Conservation (phyloP, 257 asterid species). For the Solanum tarijense region DNA sequence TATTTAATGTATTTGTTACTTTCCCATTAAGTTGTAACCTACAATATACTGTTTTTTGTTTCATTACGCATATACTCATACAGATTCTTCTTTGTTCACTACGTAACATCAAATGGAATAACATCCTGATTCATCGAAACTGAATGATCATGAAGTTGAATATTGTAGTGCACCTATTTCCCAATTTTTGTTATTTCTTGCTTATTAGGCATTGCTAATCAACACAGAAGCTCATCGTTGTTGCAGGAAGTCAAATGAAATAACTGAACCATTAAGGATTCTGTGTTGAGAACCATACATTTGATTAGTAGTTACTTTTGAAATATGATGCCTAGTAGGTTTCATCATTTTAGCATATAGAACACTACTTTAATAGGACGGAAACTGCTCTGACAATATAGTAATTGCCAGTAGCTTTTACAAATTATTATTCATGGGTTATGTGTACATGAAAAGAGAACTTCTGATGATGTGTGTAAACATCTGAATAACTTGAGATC, state of each 20-base stretch:
- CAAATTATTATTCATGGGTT: neutral
- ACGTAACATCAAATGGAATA: neutral
- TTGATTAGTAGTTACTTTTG: neutral
- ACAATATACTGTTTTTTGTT: neutral
- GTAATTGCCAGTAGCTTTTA: neutral
- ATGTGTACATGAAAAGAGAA: neutral
- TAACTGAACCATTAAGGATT: neutral
- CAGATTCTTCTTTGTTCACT: neutral
- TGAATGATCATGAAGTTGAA: neutral
- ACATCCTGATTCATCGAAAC: neutral
- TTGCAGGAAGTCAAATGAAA: slow-evolving; percentile 1
- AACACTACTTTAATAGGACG: neutral
- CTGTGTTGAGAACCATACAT: neutral
- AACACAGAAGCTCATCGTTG: neutral
- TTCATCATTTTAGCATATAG: neutral
- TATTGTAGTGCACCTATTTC: neutral
- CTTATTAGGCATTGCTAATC: neutral
- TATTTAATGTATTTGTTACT: neutral
- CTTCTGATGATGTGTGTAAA: neutral
- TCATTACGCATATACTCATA: neutral
- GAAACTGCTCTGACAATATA: neutral
- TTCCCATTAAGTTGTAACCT: neutral
- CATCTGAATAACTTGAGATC: neutral
- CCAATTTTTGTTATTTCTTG: neutral
- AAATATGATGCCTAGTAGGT: neutral